phyloP scores from a whole-genome alignment of 2,329 filamentous ascomycete genomes.

The Akanthomyces uredinophilus region DNA sequence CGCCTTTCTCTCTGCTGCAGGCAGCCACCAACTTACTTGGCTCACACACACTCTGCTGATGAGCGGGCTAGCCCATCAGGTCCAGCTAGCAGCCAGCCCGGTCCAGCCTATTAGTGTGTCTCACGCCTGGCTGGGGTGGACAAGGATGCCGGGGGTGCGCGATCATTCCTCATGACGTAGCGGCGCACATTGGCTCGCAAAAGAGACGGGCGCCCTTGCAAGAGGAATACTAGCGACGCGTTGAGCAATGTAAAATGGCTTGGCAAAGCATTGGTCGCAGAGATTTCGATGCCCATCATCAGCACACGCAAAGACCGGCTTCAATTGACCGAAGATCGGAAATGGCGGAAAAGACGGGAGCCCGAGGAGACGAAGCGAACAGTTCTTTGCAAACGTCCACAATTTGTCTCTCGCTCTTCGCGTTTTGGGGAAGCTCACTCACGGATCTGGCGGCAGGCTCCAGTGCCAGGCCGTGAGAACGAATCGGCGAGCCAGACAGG shows the following conservation, averaged over 20 bases:
- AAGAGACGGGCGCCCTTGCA: background rate
- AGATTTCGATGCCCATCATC: background rate
- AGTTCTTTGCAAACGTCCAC: background rate
- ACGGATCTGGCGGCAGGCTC: constrained; percentile 13
- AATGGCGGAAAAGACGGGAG: background rate
- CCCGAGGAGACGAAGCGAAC: constrained; percentile 1
- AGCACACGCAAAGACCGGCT: background rate
- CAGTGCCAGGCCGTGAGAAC: background rate
- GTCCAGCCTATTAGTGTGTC: constrained; percentile 8
- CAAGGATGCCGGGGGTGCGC: background rate
- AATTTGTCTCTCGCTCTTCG: constrained; percentile 1
- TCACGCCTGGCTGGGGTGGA: constrained; percentile 7
- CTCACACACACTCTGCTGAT: background rate
- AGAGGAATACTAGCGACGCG: background rate
- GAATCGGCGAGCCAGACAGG: constrained; percentile 8
- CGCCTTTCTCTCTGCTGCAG: background rate
- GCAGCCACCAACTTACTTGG: background rate
- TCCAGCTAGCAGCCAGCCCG: background rate
- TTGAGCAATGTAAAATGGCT: constrained; percentile 10
- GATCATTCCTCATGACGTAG: constrained; percentile 14
- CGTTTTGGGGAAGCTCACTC: background rate
- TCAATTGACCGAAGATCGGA: background rate
- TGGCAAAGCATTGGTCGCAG: background rate
- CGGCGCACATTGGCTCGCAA: constrained; percentile 1
- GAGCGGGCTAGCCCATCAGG: background rate